phyloP scores from a whole-genome alignment of 495 filamentous ascomycete genomes.

The Choiromyces venosus region DNA sequence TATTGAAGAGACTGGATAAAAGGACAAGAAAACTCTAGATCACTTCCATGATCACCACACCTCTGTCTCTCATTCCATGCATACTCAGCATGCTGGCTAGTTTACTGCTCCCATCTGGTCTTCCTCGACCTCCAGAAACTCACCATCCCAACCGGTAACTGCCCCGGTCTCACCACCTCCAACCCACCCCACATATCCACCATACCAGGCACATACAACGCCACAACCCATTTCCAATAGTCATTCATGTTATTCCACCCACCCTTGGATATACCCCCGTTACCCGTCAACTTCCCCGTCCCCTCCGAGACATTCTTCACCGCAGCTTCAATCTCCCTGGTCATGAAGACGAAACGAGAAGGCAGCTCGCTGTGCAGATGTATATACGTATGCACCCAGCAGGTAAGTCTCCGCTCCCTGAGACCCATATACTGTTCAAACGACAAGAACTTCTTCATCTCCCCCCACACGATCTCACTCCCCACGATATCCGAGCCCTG shows the following conservation, averaged over 20 bases:
- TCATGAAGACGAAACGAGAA: not conserved
- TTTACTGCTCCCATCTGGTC: constrained; percentile 54
- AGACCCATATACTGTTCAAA: constrained; percentile 14
- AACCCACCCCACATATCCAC: constrained; percentile 57
- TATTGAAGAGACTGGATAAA: not conserved
- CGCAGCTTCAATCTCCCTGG: constrained; percentile 11
- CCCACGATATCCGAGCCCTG: not conserved
- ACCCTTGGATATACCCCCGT: not conserved
- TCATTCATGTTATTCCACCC: constrained; percentile 29
- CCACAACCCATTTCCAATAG: constrained; percentile 60
- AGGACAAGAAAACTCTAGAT: not conserved
- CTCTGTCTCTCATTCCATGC: not conserved
- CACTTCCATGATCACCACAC: not conserved
- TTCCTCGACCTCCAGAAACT: constrained; percentile 55
- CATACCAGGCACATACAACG: constrained; percentile 57
- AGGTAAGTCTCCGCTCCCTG: constrained; percentile 5
- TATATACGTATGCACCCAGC: constrained; percentile 10
- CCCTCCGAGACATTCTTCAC: constrained; percentile 3
- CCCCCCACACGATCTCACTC: not conserved
- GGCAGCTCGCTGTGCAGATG: not conserved
- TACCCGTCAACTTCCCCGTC: not conserved
- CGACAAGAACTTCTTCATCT: not conserved
- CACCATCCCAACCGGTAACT: constrained; percentile 63
- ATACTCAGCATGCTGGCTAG: not conserved
- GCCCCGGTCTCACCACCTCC: constrained; percentile 57